phyloP scores from a whole-genome alignment of 225 moss, liverwort and hornwort genomes.

The Neckera pumila region DNA sequence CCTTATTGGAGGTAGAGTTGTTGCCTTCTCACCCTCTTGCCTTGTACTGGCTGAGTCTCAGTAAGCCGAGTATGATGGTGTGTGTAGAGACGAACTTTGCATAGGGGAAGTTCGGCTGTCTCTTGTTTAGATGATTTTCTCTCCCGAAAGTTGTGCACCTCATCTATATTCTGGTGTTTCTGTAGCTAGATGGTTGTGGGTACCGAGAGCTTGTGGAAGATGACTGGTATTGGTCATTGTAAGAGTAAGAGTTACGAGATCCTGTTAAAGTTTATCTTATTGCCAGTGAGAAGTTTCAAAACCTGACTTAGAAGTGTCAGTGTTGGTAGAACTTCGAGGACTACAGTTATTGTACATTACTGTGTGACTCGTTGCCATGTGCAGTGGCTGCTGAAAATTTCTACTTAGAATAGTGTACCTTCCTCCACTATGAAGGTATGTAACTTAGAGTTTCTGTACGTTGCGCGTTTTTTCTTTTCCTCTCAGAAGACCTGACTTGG shows the following conservation, averaged over 20 bases:
- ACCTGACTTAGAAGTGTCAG: slow-evolving; percentile 7
- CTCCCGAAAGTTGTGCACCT: neutral
- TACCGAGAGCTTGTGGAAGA: slow-evolving; percentile 12
- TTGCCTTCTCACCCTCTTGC: slow-evolving; percentile 2
- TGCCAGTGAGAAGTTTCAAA: slow-evolving; percentile 9
- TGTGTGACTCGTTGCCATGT: slow-evolving; percentile 10
- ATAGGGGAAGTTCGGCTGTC: neutral
- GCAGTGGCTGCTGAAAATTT: slow-evolving; percentile 3
- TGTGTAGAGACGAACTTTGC: neutral
- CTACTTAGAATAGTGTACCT: slow-evolving; percentile 1
- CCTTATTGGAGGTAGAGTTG: slow-evolving; percentile 11
- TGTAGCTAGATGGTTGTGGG: slow-evolving; percentile 13
- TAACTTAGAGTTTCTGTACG: neutral
- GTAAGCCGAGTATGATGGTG: neutral
- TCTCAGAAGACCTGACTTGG: neutral
- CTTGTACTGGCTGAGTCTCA: neutral
- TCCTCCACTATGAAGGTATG: slow-evolving; percentile 8
- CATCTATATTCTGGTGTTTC: slow-evolving; percentile 8
- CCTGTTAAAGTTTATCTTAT: neutral
- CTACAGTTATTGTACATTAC: slow-evolving; percentile 36
- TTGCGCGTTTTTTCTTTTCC: neutral
- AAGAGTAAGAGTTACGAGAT: slow-evolving; percentile 11
- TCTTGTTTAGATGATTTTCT: neutral
- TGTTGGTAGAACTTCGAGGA: slow-evolving; percentile 18
- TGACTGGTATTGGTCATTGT: slow-evolving; percentile 8